These are phyloP conservation scores for Claviceps pusilla DNA, from an alignment of 2,329 filamentous ascomycete genomes.

Conservation along the genomic window DNA sequence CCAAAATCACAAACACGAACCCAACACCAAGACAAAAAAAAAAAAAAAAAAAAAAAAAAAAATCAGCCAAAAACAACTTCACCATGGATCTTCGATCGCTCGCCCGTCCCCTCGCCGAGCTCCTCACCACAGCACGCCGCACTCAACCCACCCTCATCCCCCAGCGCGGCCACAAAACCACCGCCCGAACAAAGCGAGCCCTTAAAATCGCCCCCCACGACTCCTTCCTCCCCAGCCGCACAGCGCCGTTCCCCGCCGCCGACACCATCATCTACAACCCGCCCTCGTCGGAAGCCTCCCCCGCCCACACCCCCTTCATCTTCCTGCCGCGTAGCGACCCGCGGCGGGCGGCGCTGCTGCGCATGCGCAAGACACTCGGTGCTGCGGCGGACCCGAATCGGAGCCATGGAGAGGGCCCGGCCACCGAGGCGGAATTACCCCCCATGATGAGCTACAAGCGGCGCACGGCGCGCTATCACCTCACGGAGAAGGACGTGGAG, in stretches of 20 bases:
- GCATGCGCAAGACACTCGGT: slow-evolving; percentile 23
- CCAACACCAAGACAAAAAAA: not conserved
- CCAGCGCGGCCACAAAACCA: slow-evolving; percentile 33
- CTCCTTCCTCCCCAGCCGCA: slow-evolving; percentile 36
- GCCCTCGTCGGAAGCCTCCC: slow-evolving; percentile 37
- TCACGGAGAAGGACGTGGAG: slow-evolving; percentile 38
- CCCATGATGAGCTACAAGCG: slow-evolving; percentile 21
- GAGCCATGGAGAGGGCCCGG: slow-evolving; percentile 4
- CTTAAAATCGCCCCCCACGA: slow-evolving; percentile 47
- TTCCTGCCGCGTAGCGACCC: slow-evolving; percentile 46
- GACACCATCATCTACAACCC: slow-evolving; percentile 42
- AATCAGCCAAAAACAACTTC: not conserved
- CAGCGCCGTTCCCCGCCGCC: slow-evolving; percentile 15
- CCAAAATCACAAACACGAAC: not conserved
- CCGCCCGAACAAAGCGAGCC: slow-evolving; percentile 38
- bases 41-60: not conserved
- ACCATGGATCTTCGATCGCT: slow-evolving; percentile 22
- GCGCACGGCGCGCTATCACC: slow-evolving; percentile 31
- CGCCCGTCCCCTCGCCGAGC: slow-evolving; percentile 20
- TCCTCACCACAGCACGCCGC: slow-evolving; percentile 15
- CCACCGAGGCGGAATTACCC: slow-evolving; percentile 15
- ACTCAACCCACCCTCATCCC: slow-evolving; percentile 10
- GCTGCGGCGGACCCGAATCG: slow-evolving; percentile 6
- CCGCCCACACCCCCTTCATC: slow-evolving; percentile 50
- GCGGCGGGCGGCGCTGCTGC: slow-evolving; percentile 34